These are phyloP conservation scores for Clarkia xantiana DNA, from an alignment of 345 rosid genomes.

Conservation along the genomic window DNA sequence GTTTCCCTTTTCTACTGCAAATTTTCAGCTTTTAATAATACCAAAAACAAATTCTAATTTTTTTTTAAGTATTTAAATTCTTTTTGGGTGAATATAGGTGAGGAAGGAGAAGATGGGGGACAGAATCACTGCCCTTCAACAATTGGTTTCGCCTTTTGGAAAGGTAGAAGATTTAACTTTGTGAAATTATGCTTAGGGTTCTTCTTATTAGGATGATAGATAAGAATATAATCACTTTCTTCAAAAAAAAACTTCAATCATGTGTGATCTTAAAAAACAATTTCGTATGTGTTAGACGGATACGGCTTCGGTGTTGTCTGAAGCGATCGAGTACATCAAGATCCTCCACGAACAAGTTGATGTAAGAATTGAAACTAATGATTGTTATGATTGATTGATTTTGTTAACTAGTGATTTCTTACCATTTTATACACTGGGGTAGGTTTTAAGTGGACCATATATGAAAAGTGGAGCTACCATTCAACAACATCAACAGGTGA, in stretches of 20 bases:
- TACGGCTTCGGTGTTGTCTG: slow-evolving; percentile 95
- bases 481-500: slow-evolving; percentile 50
- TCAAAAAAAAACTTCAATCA: background rate
- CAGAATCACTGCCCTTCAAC: slow-evolving; percentile 99
- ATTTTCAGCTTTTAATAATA: background rate
- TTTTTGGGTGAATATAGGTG: slow-evolving; percentile 32
- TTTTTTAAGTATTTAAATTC: background rate
- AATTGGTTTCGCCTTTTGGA: slow-evolving; percentile 98
- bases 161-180: slow-evolving; percentile 31
- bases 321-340: slow-evolving; percentile 87
- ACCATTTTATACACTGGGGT: background rate
- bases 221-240: background rate
- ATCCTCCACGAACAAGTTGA: slow-evolving; percentile 75
- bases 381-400: background rate
- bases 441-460: slow-evolving; percentile 78
- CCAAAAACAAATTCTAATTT: slow-evolving; percentile 8
- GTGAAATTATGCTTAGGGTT: background rate
- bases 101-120: slow-evolving; percentile 98
- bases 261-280: too few relatives aligned
- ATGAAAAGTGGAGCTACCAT: slow-evolving; percentile 67
- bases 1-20: background rate
- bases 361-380: slow-evolving; percentile 34
- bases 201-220: background rate
- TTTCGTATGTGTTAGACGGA: slow-evolving; percentile 43
- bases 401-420: background rate